Percentiles rank a stretch among this genome's conserved stretches.
Evolutionary conservation across 768 basidiomycete genomes (phyloP).

Genomic region (Coprinopsis sp.): DNA sequence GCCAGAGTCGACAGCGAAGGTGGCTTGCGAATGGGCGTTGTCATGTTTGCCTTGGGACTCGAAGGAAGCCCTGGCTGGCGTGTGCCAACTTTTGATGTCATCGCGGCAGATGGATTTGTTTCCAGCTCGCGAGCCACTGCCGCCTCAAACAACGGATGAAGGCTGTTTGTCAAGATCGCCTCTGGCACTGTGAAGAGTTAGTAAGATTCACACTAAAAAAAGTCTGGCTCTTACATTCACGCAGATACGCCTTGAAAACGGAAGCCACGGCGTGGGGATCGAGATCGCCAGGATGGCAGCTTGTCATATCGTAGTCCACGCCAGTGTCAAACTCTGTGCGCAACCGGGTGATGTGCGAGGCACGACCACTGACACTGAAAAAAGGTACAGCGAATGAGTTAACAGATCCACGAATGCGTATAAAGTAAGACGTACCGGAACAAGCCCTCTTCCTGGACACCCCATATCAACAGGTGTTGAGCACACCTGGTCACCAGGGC

Average conservation of each 20-base stretch:
- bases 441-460: slow-evolving; percentile 79
- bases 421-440: slow-evolving; percentile 56
- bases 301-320: slow-evolving; percentile 79
- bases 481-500: slow-evolving; percentile 79
- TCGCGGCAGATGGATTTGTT: slow-evolving; percentile 28
- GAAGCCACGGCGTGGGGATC: slow-evolving; percentile 95
- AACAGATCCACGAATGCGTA: slow-evolving; percentile 6
- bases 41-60: slow-evolving; percentile 30
- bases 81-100: slow-evolving; percentile 1
- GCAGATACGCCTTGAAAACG: slow-evolving; percentile 87
- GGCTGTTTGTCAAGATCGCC: slow-evolving; percentile 69
- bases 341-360: slow-evolving; percentile 73
- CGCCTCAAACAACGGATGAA: slow-evolving; percentile 75
- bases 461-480: slow-evolving; percentile 79
- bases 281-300: slow-evolving; percentile 77
- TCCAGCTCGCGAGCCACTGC: slow-evolving; percentile 52
- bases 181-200: slow-evolving; percentile 63
- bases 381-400: slow-evolving; percentile 13
- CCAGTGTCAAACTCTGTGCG: slow-evolving; percentile 82
- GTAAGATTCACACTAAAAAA: slow-evolving; percentile 4
- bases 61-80: slow-evolving; percentile 31
- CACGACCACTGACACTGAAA: slow-evolving; percentile 74
- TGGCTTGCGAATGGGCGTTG: slow-evolving; percentile 56
- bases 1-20: slow-evolving; percentile 78
- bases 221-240: slow-evolving; percentile 67